These are phyloP conservation scores for Meyerozyma smithsonii DNA, from an alignment of 1,139 yeast genomes.

Conservation along the genomic window DNA sequence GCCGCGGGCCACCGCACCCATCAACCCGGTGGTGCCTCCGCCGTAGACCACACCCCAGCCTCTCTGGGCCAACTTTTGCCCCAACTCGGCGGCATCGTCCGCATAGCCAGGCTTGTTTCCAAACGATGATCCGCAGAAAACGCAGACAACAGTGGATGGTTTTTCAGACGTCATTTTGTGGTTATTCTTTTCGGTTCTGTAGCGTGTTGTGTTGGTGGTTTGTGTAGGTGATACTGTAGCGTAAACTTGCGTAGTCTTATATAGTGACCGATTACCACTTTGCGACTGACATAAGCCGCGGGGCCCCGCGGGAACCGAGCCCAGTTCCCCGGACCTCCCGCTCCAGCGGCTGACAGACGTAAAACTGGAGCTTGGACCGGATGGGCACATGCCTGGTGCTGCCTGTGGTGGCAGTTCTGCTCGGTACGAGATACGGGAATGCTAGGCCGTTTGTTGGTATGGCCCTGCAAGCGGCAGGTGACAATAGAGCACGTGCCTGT, in stretches of 20 bases:
- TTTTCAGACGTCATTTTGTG: neutral
- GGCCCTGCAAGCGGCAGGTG: no score
- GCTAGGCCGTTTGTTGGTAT: no score
- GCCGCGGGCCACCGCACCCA: conserved; percentile 82
- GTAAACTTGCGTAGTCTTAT: no score
- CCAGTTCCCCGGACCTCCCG: neutral
- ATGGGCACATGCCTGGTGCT: no score
- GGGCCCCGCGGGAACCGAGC: neutral
- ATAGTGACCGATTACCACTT: neutral
- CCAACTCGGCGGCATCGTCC: conserved; percentile 54
- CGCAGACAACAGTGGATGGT: conserved; percentile 46
- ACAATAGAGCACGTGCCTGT: no score
- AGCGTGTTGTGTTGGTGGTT: neutral
- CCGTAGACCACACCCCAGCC: conserved; percentile 84
- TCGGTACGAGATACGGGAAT: no score
- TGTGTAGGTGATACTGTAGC: neutral
- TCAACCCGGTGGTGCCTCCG: conserved; percentile 83
- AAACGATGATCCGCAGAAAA: conserved; percentile 80
- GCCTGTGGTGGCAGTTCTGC: no score
- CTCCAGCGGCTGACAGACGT: no score
- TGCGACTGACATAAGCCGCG: neutral
- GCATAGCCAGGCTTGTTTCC: conserved; percentile 55
- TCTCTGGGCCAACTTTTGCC: conserved; percentile 50
- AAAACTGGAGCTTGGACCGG: no score
- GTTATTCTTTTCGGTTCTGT: neutral